These are phyloP conservation scores for Helianthus annuus DNA, from an alignment of 129 eudicot genomes.

Conservation along the genomic window DNA sequence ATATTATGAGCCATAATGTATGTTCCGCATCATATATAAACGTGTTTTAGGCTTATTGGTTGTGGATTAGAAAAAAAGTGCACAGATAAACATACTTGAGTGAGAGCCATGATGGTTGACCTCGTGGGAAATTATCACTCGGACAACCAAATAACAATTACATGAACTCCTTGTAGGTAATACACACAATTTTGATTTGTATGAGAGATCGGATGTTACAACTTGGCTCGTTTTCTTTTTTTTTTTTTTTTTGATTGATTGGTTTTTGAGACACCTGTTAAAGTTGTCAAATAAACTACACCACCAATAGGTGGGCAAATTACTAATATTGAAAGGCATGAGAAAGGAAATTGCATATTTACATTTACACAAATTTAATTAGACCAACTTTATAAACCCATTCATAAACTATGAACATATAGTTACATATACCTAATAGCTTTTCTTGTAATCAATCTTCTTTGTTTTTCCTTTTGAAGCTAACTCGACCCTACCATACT, in stretches of 20 bases:
- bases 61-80: too few relatives aligned
- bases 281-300: neutral
- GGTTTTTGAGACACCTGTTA: neutral
- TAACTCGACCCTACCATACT: neutral
- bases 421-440: neutral
- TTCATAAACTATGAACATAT: neutral
- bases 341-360: neutral
- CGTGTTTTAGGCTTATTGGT: too few relatives aligned
- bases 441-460: neutral
- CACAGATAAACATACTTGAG: too few relatives aligned
- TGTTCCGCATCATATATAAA: too few relatives aligned
- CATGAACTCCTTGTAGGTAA: too few relatives aligned
- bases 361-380: constrained; percentile 4
- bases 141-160: too few relatives aligned
- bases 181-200: too few relatives aligned
- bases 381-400: neutral
- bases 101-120: too few relatives aligned
- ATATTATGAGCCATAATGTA: too few relatives aligned
- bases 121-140: too few relatives aligned
- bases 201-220: too few relatives aligned
- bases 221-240: too few relatives aligned
- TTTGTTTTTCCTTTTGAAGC: neutral
- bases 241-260: neutral
- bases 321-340: neutral
- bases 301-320: neutral